A percentile compares a stretch with the other conserved stretches of the same genome.
These are phyloP conservation scores for Eucalyptus erythrocorys DNA, from an alignment of 345 rosid genomes.

Conservation along the genomic window DNA sequence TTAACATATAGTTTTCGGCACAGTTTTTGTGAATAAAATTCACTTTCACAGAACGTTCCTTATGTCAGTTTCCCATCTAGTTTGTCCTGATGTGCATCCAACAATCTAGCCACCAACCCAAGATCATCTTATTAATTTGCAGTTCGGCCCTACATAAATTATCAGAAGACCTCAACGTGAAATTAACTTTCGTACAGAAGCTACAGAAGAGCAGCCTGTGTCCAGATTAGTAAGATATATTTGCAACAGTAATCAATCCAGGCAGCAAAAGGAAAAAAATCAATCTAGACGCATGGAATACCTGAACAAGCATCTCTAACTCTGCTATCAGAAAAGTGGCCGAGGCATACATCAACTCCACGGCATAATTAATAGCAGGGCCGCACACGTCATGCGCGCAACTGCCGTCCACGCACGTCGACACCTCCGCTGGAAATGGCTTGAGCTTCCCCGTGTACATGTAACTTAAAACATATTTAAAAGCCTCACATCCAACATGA, in stretches of 20 bases:
- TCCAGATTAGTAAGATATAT: neutral
- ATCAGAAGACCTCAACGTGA: neutral
- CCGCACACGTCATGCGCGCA: slow-evolving; percentile 32
- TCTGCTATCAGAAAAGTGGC: slow-evolving; percentile 28
- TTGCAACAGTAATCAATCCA: neutral
- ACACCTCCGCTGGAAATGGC: slow-evolving; percentile 19
- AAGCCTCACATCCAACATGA: slow-evolving; percentile 30
- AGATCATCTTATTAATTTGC: neutral
- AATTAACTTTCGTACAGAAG: neutral
- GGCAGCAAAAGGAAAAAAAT: neutral
- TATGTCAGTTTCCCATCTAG: neutral
- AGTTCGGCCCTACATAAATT: neutral
- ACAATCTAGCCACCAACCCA: neutral
- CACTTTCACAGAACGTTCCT: neutral
- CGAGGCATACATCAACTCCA: slow-evolving; percentile 35
- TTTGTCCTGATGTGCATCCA: neutral
- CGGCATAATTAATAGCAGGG: slow-evolving; percentile 23
- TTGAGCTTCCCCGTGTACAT: slow-evolving; percentile 28
- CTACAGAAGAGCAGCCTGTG: neutral
- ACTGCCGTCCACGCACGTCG: slow-evolving; percentile 21
- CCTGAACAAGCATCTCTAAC: slow-evolving; percentile 30
- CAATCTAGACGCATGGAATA: neutral
- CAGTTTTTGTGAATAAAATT: neutral
- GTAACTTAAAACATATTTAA: slow-evolving; percentile 18
- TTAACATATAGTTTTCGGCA: neutral